Percentiles rank a stretch among this genome's conserved stretches.
Conservation (phyloP, 176 grass and related monocot species). For the Hordeum marinum region DNA sequence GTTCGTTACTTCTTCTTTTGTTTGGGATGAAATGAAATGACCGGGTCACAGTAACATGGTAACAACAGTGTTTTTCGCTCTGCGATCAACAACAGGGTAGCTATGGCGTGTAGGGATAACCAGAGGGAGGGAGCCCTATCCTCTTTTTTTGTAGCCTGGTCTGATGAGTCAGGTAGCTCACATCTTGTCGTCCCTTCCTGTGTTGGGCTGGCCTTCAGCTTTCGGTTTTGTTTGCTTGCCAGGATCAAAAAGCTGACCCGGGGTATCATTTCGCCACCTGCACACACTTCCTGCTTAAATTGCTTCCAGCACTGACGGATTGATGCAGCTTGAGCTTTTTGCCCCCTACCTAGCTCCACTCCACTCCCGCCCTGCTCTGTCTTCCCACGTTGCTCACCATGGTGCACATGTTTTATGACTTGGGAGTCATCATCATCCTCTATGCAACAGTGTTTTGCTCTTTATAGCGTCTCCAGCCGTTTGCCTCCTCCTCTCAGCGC, state of each 20-base stretch:
- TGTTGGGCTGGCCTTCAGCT: background rate
- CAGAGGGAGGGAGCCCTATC: background rate
- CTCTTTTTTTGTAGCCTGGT: background rate
- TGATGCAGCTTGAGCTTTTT: background rate
- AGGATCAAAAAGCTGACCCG: conserved; percentile 38
- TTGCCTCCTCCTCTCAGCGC: too few relatives aligned
- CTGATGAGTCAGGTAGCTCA: background rate
- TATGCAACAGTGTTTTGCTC: too few relatives aligned
- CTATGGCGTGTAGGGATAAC: background rate
- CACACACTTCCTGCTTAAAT: background rate
- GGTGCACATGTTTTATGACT: background rate
- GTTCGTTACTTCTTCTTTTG: background rate
- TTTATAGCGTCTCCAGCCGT: too few relatives aligned
- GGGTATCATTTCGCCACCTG: conserved; percentile 38
- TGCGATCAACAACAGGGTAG: background rate
- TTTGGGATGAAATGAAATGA: background rate
- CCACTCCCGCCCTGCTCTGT: background rate
- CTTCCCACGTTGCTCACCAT: background rate
- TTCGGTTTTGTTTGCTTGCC: conserved; percentile 54
- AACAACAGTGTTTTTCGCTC: background rate
- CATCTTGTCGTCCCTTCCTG: conserved; percentile 21
- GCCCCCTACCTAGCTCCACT: background rate
- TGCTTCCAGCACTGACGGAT: background rate
- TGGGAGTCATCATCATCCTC: background rate
- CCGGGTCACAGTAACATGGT: background rate